Evolutionary conservation across 2,329 filamentous ascomycete genomes (phyloP), one percentile per base, ranked within the genome.

Genomic region (Huntiella moniliformis): DNA sequence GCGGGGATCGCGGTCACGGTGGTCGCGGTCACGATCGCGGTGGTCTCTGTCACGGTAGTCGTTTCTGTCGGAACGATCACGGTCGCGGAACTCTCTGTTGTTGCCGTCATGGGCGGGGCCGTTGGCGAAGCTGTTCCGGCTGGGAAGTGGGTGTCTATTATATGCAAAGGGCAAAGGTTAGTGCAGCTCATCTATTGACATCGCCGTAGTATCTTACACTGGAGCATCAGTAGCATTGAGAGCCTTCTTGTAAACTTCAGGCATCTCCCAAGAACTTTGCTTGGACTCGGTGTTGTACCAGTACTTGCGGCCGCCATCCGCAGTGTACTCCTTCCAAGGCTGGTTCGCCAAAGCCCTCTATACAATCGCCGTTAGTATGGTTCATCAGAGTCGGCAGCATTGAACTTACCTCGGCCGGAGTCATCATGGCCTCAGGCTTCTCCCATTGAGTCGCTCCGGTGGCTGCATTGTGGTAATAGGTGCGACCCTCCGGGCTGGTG

Each of bases 281-380:
- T 88, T 87, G 38, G 83, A 87, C 61, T 92, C 81, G 32, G 79
- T 82, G 61, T 98, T 91, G 61, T 87, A 88, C 82, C 86, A 98
- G 63, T 98, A 98, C 58, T 88, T 84, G 55, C 79, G 77, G 40
- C 88, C 91, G 52, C 84, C 82, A 51, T 86, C 77, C 16, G 83
- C 79, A 18, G 80, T 85, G 57, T 93, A 91, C 61, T 94, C 85
- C 57, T 88, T 91, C 86, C 87, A 98, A 52, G 83, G 82, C 54
- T 91, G 82, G 55, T 79, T 79, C 43, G 80, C 71, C 41, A 92
- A 70, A 46, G 83, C 83, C 57, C 81, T 81, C 84, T 87, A 58
- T 49, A 51, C 5, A 40, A 41, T 32, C 16, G 10, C 32, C 7
- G 18, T 40, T 46, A 45, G 33, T 33, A 38, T 8, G 16, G 12